Evolutionary conservation across 176 grass and related monocot species (phyloP).

Genomic region (Alopecurus myosuroides): DNA sequence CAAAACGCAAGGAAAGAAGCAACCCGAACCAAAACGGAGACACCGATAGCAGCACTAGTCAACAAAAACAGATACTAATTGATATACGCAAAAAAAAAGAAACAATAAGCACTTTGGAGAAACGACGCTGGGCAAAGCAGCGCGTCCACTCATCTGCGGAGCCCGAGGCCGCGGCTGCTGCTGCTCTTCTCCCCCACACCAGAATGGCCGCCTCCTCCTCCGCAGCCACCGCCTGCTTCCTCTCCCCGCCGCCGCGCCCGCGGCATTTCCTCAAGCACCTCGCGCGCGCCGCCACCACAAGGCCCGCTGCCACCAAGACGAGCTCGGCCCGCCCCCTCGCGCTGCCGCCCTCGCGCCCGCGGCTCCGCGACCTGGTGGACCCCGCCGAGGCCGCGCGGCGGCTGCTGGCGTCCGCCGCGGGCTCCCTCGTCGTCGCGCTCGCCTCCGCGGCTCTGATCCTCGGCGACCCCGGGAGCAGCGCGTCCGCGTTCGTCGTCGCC

Average conservation of each 20-base stretch:
- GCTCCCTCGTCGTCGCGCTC: conserved; percentile 49
- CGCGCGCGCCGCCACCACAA: not conserved
- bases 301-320: conserved; percentile 1
- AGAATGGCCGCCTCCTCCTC: conserved; percentile 36
- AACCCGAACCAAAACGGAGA: not conserved
- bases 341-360: not conserved
- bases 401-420: conserved; percentile 53
- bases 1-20: not conserved
- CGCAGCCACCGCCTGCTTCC: conserved; percentile 29
- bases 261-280: conserved; percentile 33
- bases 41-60: not conserved
- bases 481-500: conserved; percentile 77
- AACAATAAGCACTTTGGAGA: too few relatives aligned
- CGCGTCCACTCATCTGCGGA: conserved; percentile 29
- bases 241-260: conserved; percentile 20
- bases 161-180: not conserved
- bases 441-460: conserved; percentile 69
- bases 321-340: not conserved
- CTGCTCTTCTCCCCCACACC: not conserved
- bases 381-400: conserved; percentile 15
- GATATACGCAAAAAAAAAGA: too few relatives aligned
- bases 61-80: too few relatives aligned
- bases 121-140: not conserved
- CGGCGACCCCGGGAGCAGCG: conserved; percentile 41
- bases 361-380: conserved; percentile 9